phyloP scores from a whole-genome alignment of 768 basidiomycete genomes.

The Phylloporus sp. region DNA sequence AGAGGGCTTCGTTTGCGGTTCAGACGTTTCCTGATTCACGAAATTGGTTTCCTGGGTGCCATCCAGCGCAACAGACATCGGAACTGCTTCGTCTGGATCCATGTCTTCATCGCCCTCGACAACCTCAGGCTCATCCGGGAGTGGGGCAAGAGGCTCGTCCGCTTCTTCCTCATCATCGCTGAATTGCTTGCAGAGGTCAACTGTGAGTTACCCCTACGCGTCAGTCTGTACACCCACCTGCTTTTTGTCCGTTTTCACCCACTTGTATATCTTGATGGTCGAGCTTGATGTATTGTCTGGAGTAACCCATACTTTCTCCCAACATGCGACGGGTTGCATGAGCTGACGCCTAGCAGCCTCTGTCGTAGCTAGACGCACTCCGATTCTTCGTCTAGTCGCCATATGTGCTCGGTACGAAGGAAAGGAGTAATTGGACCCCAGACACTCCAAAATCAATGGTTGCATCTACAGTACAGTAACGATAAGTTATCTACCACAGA shows the following conservation, averaged over 20 bases:
- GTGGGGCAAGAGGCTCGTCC: conserved; percentile 76
- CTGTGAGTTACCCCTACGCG: not conserved
- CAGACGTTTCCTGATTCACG: conserved; percentile 37
- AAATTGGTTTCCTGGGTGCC: conserved; percentile 35
- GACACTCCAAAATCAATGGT: conserved; percentile 14
- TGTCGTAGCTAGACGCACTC: conserved; percentile 70
- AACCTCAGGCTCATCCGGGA: conserved; percentile 74
- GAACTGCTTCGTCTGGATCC: conserved; percentile 57
- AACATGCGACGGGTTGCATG: conserved; percentile 87
- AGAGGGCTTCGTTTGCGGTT: conserved; percentile 56
- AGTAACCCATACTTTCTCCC: conserved; percentile 74
- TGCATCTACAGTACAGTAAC: not conserved
- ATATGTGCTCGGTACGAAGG: conserved; percentile 33
- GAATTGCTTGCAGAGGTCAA: conserved; percentile 58
- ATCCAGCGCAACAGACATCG: conserved; percentile 42
- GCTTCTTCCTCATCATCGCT: conserved; percentile 80
- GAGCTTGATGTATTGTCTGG: conserved; percentile 57
- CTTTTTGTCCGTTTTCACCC: conserved; percentile 75
- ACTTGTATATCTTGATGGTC: conserved; percentile 64
- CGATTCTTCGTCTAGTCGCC: conserved; percentile 73
- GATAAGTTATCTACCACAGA: conserved; percentile 1
- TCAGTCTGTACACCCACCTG: conserved; percentile 47
- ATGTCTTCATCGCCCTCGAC: conserved; percentile 74
- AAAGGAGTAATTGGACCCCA: conserved; percentile 12
- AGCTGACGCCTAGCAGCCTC: conserved; percentile 79